Evolutionary conservation across 2,329 filamentous ascomycete species (phyloP), one percentile per base, ranked within the genome.

Genomic region (Ilyonectria robusta): DNA sequence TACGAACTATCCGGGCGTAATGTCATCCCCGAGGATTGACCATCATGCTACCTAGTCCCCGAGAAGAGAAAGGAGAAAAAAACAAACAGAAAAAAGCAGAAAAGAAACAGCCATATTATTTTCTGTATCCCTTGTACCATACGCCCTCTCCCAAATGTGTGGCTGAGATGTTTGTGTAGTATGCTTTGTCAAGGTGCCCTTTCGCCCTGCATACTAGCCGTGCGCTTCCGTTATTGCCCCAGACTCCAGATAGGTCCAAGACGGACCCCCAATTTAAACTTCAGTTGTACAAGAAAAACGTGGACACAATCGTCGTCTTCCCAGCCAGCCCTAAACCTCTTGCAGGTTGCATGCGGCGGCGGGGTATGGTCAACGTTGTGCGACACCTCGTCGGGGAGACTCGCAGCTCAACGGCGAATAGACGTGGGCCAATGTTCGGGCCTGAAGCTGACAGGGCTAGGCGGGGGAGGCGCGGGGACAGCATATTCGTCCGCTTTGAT

Each of bases 391-490:
- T 65, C 51, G 44, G 19, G 37, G 61, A 63, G 65, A 64, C 54
- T 68, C 47, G 63, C 42, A 62, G 53, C 65, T 77, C 70, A 79
- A 64, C 73, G 77, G 59, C 73, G 76, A 51, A 71, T 69, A 51
- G 78, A 76, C 40, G 79, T 78, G 59, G 85, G 81, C 87, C 88
- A 89, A 76, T 87, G 84, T 64, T 90, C 87, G 26, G 81, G 78
- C 33, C 87, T 84, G 75, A 90, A 91, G 80, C 87, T 87, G 76
- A 91, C 87, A 8, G 89, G 89, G 72, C 87, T 90, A 13, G 89
- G 88, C 21, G 89, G 89, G 13, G 89, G 89, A 46, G 89, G 87
- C 15, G 89, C 88, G n/a, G 89, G 89, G 21, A 91, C 88, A 35
- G 85, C 84, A 81, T 90, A 91, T 78, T 91, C 89, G 65, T 87